These are phyloP conservation scores for Didymella glomerata DNA, from an alignment of 2,329 filamentous ascomycete species.

Conservation along the genomic window DNA sequence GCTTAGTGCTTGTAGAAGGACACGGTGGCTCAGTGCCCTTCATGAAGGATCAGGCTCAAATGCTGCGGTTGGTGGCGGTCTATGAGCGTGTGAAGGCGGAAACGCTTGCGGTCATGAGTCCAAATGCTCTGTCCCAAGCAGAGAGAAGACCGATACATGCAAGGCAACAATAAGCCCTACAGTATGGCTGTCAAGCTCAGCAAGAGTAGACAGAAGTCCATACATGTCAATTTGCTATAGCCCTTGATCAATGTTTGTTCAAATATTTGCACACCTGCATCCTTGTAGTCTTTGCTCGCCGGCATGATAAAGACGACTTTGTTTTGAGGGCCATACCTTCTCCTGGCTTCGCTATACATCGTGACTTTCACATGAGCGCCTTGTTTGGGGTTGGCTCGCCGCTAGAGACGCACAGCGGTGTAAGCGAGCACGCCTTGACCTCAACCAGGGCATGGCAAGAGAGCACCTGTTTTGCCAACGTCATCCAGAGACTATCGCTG, in stretches of 20 bases:
- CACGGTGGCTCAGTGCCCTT: constrained; percentile 7
- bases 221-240: neutral
- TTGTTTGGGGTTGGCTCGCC: constrained; percentile 22
- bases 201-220: neutral
- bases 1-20: constrained; percentile 3
- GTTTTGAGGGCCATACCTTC: neutral
- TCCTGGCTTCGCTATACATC: constrained; percentile 3
- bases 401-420: constrained; percentile 24
- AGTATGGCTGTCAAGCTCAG: neutral
- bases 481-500: constrained; percentile 46
- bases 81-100: neutral
- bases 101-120: too few species aligned
- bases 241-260: neutral
- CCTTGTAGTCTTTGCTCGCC: neutral
- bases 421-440: constrained; percentile 35
- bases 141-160: neutral
- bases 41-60: constrained; percentile 1
- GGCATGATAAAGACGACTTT: neutral
- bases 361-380: constrained; percentile 20
- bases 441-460: constrained; percentile 35
- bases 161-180: neutral
- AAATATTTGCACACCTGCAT: too few species aligned
- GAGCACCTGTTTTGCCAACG: constrained; percentile 40
- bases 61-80: neutral
- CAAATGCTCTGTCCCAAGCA: neutral